Evolutionary conservation across 2,329 filamentous ascomycete genomes (phyloP).

Genomic region (Venturiaceae sp.): DNA sequence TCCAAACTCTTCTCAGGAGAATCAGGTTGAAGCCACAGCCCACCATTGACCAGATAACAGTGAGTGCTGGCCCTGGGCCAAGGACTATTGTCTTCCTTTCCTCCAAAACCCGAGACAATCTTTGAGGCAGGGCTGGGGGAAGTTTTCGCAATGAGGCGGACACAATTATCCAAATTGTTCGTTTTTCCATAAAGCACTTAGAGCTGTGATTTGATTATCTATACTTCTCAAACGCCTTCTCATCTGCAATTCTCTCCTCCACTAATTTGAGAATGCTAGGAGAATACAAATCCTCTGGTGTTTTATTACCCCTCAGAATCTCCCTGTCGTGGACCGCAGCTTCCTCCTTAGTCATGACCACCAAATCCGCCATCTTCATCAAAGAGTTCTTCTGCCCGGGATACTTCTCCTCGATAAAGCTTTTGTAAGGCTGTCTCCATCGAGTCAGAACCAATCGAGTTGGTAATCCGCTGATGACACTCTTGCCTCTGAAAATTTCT

Average conservation of each 20-base stretch:
- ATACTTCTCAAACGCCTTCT: slow-evolving; percentile 44
- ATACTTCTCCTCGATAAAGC: slow-evolving; percentile 55
- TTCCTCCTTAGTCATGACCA: slow-evolving; percentile 92
- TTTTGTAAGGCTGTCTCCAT: slow-evolving; percentile 59
- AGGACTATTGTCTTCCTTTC: no score
- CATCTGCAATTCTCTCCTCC: slow-evolving; percentile 56
- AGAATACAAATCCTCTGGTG: slow-evolving; percentile 65
- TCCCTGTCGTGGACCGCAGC: slow-evolving; percentile 69
- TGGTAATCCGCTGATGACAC: slow-evolving; percentile 69
- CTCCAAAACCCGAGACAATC: no score
- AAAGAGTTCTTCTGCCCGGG: slow-evolving; percentile 71
- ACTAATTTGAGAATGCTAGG: slow-evolving; percentile 56
- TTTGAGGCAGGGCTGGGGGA: no score
- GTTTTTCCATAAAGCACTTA: no score
- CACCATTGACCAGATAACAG: no score
- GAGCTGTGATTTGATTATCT: slow-evolving; percentile 21
- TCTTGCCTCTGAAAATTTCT: slow-evolving; percentile 77
- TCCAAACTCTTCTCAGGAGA: no score
- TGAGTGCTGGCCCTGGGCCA: no score
- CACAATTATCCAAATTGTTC: no score
- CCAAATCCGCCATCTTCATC: slow-evolving; percentile 60
- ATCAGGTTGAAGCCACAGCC: no score
- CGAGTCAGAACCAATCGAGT: slow-evolving; percentile 71
- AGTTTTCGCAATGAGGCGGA: no score
- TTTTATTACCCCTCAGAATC: slow-evolving; percentile 60